Percentiles rank a stretch among this genome's conserved stretches.
Conservation (phyloP, 2,329 filamentous ascomycete genomes). For the Penicillium sp. region DNA sequence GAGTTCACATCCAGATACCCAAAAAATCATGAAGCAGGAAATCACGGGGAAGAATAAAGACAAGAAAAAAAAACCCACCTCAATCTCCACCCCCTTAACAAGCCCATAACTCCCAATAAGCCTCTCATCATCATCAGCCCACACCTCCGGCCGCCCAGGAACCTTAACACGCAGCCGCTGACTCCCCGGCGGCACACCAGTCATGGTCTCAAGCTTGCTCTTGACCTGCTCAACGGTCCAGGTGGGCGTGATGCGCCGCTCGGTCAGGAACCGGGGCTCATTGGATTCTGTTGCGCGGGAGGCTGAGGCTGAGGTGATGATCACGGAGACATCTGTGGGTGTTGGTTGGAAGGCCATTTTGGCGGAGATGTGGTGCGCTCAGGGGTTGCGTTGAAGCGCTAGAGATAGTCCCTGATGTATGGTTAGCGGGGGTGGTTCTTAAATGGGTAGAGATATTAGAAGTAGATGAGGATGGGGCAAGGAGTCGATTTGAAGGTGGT, state of each 20-base stretch:
- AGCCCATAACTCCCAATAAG: slow-evolving; percentile 57
- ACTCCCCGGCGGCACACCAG: slow-evolving; percentile 78
- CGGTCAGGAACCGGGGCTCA: slow-evolving; percentile 61
- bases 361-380: background rate
- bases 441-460: background rate
- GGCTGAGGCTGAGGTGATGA: slow-evolving; percentile 38
- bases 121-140: slow-evolving; percentile 71
- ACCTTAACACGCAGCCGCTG: slow-evolving; percentile 76
- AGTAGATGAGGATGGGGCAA: background rate
- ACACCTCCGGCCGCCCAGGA: slow-evolving; percentile 59
- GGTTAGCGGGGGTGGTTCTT: background rate
- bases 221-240: slow-evolving; percentile 88
- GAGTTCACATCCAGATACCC: too few species aligned
- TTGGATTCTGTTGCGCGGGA: slow-evolving; percentile 12
- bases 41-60: too few species aligned
- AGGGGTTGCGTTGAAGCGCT: background rate
- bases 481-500: background rate
- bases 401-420: background rate
- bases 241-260: slow-evolving; percentile 87
- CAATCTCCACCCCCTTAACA: slow-evolving; percentile 46
- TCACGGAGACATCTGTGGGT: slow-evolving; percentile 42
- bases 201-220: slow-evolving; percentile 86
- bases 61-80: slow-evolving; percentile 33
- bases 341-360: slow-evolving; percentile 42
- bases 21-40: too few species aligned